Conservation (phyloP, 2,329 filamentous ascomycete genomes). For the Ilyonectria destructans region DNA sequence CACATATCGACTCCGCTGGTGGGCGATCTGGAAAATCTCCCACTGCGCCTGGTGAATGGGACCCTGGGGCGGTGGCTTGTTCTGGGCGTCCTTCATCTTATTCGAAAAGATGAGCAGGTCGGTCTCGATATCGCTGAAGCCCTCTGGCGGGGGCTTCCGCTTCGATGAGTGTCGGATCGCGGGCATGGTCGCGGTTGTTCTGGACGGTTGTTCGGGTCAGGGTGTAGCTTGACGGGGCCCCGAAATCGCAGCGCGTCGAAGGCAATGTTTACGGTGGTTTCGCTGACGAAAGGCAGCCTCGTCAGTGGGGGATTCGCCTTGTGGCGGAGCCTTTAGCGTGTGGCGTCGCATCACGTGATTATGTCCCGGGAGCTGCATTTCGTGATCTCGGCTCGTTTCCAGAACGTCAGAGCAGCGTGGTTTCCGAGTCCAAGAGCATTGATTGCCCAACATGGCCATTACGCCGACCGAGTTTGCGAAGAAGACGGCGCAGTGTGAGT, state of each 20-base stretch:
- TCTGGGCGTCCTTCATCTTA: slow-evolving; percentile 97
- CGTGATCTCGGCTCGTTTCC: slow-evolving; percentile 50
- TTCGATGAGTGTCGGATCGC: slow-evolving; percentile 83
- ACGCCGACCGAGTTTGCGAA: slow-evolving; percentile 93
- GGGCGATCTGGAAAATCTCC: slow-evolving; percentile 98
- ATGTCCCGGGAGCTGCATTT: slow-evolving; percentile 35
- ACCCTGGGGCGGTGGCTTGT: slow-evolving; percentile 85
- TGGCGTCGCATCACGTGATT: slow-evolving; percentile 53
- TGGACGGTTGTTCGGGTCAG: slow-evolving; percentile 9
- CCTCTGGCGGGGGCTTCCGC: slow-evolving; percentile 87
- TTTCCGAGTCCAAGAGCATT: slow-evolving; percentile 53
- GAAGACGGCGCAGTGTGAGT: slow-evolving; percentile 84
- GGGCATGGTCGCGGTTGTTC: slow-evolving; percentile 71
- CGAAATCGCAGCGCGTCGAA: slow-evolving; percentile 24
- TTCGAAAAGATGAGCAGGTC: slow-evolving; percentile 88
- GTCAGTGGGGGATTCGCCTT: slow-evolving; percentile 38
- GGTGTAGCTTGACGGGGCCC: slow-evolving; percentile 7
- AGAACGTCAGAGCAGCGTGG: slow-evolving; percentile 52
- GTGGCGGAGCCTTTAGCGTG: slow-evolving; percentile 41
- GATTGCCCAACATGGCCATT: slow-evolving; percentile 81
- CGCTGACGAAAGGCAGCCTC: slow-evolving; percentile 45
- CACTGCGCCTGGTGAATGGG: slow-evolving; percentile 92
- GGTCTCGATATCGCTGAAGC: slow-evolving; percentile 91
- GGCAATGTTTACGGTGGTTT: slow-evolving; percentile 20
- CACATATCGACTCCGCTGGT: slow-evolving; percentile 92